Base-by-base conservation (phyloP, 768 basidiomycete species). In the Kwoniella heveanensis region DNA sequence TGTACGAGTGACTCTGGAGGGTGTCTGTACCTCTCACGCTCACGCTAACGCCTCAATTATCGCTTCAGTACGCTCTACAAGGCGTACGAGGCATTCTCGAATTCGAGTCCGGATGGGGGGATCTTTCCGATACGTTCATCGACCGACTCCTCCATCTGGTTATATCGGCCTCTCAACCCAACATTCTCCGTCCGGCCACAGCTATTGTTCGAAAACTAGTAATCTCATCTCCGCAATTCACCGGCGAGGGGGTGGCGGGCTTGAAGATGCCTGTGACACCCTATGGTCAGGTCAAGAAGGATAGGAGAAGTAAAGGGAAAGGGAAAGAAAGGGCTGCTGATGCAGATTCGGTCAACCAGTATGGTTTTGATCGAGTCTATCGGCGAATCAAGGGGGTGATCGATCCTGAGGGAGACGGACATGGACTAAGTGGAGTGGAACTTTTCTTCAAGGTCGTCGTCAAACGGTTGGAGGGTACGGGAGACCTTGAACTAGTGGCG, bases 111-210 rank as follows among this genome's bases (percentile, higher is more conserved):
- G 66, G 66, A 8, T 77, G 76, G 76, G 47, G 55, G 1, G 66
- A 71, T 21, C 55, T 77, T 22, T 58, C 66, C 1, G 57, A 68
- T 19, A 30, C 27, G 0, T 67, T 73, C 37, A 65, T 74, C 55
- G 67, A 68, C 57, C 62, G 68, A 10, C 58, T 72, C 21, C 65
- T 76, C 0, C 21, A 53, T 15, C 37, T 73, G 22, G 54, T 76
- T 36, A 62, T 66, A n/a, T 62, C 64, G 1, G 37, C 65, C 2
- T 50, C 69, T 10, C 66, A 74, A 55, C 57, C 71, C 25, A 79
- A 79, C 57, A 63, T 77, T 25, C 62, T 71, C 12, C 65, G 74
- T 48, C 77, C 79, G 15, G 68, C 75, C 9, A 76, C 79, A 7
- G 70, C 72, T 5, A 75, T 77, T 50, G 46, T 72, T 36, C 61